Evolutionary conservation across 371 early-diverging fungal genomes (phyloP).

Genomic region (Mucor indicus): DNA sequence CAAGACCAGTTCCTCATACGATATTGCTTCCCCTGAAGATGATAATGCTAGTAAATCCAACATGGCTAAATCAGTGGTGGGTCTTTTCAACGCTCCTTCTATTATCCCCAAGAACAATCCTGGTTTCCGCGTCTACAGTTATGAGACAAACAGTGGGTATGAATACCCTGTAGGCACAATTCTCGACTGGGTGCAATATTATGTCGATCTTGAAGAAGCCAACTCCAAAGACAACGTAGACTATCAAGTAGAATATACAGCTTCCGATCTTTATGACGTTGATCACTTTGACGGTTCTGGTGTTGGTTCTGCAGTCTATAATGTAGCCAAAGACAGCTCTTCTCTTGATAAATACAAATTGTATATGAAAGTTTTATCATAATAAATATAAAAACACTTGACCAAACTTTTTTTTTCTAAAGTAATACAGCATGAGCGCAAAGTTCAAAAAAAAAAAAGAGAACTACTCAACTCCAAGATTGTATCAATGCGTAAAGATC

Average conservation of each 20-base stretch:
- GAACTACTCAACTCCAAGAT: no score
- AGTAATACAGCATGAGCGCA: no score
- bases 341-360: no score
- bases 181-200: constrained; percentile 54
- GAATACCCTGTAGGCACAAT: constrained; percentile 29
- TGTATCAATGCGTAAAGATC: no score
- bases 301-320: constrained; percentile 9
- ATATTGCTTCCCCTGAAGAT: constrained; percentile 7
- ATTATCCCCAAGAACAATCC: constrained; percentile 54
- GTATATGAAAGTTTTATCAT: no score
- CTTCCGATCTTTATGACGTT: constrained; percentile 38
- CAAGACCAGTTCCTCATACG: neutral
- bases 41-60: neutral
- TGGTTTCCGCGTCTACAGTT: constrained; percentile 49
- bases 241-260: constrained; percentile 46
- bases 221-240: constrained; percentile 25
- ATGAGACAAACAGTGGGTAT: constrained; percentile 17
- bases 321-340: constrained; percentile 6
- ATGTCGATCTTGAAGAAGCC: constrained; percentile 40
- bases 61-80: constrained; percentile 10
- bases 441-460: no score
- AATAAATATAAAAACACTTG: no score
- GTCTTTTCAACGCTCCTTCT: constrained; percentile 48
- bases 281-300: constrained; percentile 26
- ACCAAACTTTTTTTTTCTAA: no score